Evolutionary conservation across 805 yeast genomes (phyloP).

Genomic region (Wickerhamiella australiensis): DNA sequence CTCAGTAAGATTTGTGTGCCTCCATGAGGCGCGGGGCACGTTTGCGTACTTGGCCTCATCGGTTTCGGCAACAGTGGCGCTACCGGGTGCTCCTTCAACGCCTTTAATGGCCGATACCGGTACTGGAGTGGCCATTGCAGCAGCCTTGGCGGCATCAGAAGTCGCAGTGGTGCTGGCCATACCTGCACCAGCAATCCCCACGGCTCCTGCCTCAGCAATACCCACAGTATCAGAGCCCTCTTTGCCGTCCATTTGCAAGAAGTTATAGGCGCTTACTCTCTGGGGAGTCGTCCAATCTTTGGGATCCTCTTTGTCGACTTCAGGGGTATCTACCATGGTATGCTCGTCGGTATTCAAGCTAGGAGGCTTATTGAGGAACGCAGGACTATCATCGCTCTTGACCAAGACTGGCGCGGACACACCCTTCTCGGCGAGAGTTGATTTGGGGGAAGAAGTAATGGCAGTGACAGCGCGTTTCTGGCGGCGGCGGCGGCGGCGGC

Average conservation of each 20-base stretch:
- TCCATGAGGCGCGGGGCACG: constrained; percentile 47
- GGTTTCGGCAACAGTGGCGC: constrained; percentile 3
- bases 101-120: constrained; percentile 45
- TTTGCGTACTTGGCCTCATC: constrained; percentile 22
- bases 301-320: constrained; percentile 16
- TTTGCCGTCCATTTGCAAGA: constrained; percentile 29
- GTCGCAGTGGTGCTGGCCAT: too few species aligned
- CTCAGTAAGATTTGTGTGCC: constrained; percentile 33
- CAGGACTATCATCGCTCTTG: constrained; percentile 11
- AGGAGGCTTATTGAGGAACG: background rate
- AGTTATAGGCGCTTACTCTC: constrained; percentile 28
- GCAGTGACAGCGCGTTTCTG: constrained; percentile 26
- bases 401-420: constrained; percentile 3
- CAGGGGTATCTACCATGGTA: constrained; percentile 19
- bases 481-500: constrained; percentile 38
- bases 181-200: background rate
- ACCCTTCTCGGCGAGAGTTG: background rate
- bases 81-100: constrained; percentile 26
- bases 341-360: constrained; percentile 18
- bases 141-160: constrained; percentile 8
- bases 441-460: constrained; percentile 14
- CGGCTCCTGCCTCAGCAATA: constrained; percentile 9
- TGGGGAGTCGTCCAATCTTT: constrained; percentile 29
- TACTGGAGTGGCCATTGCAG: background rate
- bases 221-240: constrained; percentile 23